Evolutionary conservation across 495 filamentous ascomycete species (phyloP).

Genomic region (Penicillium flavigenum): DNA sequence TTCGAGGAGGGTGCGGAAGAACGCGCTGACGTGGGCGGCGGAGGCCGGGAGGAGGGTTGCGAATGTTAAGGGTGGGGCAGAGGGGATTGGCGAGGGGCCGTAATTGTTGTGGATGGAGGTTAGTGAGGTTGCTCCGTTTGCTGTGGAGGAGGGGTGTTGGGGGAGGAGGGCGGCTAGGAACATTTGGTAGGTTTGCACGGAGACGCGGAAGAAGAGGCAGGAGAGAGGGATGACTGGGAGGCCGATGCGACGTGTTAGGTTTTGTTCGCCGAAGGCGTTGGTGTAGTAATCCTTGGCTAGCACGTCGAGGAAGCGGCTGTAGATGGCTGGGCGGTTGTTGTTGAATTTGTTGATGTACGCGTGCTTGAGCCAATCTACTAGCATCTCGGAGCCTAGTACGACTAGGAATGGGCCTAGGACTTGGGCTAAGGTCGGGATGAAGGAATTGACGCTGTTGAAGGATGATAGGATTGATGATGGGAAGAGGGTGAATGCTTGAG

Average conservation of each 20-base stretch:
- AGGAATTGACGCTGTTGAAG: constrained; percentile 44
- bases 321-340: constrained; percentile 85
- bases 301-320: constrained; percentile 85
- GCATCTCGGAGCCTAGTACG: constrained; percentile 91
- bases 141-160: constrained; percentile 67
- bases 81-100: constrained; percentile 31
- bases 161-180: constrained; percentile 85
- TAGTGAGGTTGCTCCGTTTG: constrained; percentile 60
- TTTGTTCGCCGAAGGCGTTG: constrained; percentile 88
- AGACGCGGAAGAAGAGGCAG: constrained; percentile 92
- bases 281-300: constrained; percentile 97
- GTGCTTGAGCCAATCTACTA: constrained; percentile 97
- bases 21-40: constrained; percentile 34
- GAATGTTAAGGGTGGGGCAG: constrained; percentile 38
- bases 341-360: constrained; percentile 99
- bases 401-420: constrained; percentile 89
- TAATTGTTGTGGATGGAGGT: constrained; percentile 61
- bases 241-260: constrained; percentile 83
- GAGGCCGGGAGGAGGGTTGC: constrained; percentile 38
- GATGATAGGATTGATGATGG: constrained; percentile 55
- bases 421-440: constrained; percentile 73
- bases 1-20: constrained; percentile 42
- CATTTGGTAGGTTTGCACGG: constrained; percentile 97
- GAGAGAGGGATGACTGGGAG: constrained; percentile 89
- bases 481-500: constrained; percentile 83